phyloP scores from a whole-genome alignment of 495 filamentous ascomycete genomes.

The Astrocystis sublimbata region DNA sequence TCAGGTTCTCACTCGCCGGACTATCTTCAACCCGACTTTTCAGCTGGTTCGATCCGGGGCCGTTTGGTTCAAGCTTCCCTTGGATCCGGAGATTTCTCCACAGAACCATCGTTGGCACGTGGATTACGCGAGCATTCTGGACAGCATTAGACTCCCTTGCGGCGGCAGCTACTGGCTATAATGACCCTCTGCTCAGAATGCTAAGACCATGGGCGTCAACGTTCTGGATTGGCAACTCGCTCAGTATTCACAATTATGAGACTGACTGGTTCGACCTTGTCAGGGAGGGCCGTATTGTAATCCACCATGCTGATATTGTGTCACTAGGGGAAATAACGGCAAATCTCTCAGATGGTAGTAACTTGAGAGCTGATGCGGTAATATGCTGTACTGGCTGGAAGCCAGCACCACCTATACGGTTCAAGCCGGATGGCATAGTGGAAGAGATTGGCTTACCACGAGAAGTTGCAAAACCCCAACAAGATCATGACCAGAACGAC shows the following conservation, averaged over 20 bases:
- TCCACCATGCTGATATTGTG: constrained; percentile 58
- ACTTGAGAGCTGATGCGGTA: constrained; percentile 52
- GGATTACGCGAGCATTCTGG: constrained; percentile 63
- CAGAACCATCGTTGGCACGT: constrained; percentile 58
- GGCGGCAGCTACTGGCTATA: constrained; percentile 49
- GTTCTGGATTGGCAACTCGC: constrained; percentile 57
- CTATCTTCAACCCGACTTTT: constrained; percentile 61
- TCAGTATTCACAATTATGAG: constrained; percentile 62
- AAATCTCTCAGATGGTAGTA: constrained; percentile 49
- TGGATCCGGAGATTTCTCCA: constrained; percentile 56
- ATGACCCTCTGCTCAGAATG: constrained; percentile 55
- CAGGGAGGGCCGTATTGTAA: constrained; percentile 49
- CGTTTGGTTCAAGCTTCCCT: constrained; percentile 61
- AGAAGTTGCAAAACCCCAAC: neutral
- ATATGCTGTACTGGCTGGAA: constrained; percentile 62
- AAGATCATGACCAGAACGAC: neutral
- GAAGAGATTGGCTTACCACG: constrained; percentile 1
- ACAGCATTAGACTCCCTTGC: constrained; percentile 51
- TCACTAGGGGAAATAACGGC: constrained; percentile 47
- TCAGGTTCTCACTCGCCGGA: constrained; percentile 37
- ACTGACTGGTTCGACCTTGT: constrained; percentile 59
- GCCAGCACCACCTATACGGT: constrained; percentile 52
- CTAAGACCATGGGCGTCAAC: constrained; percentile 56
- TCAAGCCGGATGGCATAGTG: constrained; percentile 44
- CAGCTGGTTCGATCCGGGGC: constrained; percentile 66